Conservation (phyloP, 2,329 filamentous ascomycete species). For the Beauveria pseudobassiana region DNA sequence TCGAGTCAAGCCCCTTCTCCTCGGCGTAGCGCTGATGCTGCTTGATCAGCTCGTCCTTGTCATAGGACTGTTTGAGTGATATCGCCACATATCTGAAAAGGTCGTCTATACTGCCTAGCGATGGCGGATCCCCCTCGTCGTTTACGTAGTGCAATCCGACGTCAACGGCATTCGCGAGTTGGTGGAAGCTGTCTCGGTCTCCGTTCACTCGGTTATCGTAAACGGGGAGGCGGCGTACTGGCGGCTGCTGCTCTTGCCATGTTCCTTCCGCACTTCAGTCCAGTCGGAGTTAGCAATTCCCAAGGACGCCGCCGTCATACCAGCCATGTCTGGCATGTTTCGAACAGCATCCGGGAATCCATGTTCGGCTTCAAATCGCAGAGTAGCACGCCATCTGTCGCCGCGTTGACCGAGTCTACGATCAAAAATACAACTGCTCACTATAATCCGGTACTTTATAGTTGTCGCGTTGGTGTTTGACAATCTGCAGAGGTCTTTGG, state of each 20-base stretch:
- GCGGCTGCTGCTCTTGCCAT: neutral
- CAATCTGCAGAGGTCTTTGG: neutral
- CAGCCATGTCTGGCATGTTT: neutral
- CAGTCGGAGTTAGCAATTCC: neutral
- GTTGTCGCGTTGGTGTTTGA: neutral
- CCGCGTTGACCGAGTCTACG: neutral
- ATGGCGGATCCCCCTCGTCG: neutral
- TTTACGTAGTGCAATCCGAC: conserved; percentile 8
- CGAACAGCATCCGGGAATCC: conserved; percentile 8
- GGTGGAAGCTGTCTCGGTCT: neutral
- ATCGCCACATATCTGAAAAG: neutral
- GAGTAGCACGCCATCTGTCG: conserved; percentile 1
- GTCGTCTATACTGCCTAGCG: neutral
- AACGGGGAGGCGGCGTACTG: neutral
- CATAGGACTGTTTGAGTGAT: neutral
- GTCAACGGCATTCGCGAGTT: conserved; percentile 7
- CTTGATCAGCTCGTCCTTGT: neutral
- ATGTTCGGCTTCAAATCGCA: conserved; percentile 2
- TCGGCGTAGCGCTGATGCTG: neutral
- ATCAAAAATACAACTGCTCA: conserved; percentile 7
- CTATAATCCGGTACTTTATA: neutral
- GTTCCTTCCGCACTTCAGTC: neutral
- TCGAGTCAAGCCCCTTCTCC: neutral
- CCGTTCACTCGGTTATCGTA: conserved; percentile 1
- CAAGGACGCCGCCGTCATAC: neutral